Percentiles rank a stretch among this genome's conserved stretches.
phyloP scores from a whole-genome alignment of 108 stramenopile genomes.

The Cyclotella sp. region DNA sequence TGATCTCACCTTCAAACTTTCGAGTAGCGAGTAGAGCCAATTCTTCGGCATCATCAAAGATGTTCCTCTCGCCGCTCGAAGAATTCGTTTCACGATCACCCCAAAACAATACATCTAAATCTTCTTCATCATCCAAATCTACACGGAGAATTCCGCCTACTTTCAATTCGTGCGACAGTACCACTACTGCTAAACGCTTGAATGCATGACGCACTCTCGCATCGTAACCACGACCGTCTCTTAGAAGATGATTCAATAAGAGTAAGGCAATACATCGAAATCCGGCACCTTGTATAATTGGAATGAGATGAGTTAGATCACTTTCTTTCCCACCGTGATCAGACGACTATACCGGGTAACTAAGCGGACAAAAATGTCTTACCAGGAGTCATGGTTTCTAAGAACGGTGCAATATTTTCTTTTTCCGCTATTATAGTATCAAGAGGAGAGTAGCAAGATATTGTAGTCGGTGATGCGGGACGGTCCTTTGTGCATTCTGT shows the following conservation, averaged over 20 bases:
- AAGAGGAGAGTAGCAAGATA: slow-evolving; percentile 22
- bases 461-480: not conserved
- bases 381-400: slow-evolving; percentile 74
- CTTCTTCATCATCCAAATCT: slow-evolving; percentile 45
- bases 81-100: not conserved
- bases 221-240: slow-evolving; percentile 75
- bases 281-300: slow-evolving; percentile 56
- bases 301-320: no score
- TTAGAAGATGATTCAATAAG: slow-evolving; percentile 74
- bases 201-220: slow-evolving; percentile 78
- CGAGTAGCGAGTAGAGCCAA: slow-evolving; percentile 67
- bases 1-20: slow-evolving; percentile 64
- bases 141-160: slow-evolving; percentile 48
- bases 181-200: slow-evolving; percentile 80
- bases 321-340: not conserved
- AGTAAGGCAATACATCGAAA: slow-evolving; percentile 78
- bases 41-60: slow-evolving; percentile 32
- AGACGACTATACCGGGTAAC: not conserved
- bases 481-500: not conserved
- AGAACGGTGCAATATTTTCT: slow-evolving; percentile 70
- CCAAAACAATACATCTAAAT: slow-evolving; percentile 31
- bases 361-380: not conserved
- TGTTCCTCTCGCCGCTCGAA: slow-evolving; percentile 9
- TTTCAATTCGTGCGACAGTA: slow-evolving; percentile 74
- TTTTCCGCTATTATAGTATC: slow-evolving; percentile 55